Conservation (phyloP, 2,329 filamentous ascomycete species). For the Xylariaceae sp. region DNA sequence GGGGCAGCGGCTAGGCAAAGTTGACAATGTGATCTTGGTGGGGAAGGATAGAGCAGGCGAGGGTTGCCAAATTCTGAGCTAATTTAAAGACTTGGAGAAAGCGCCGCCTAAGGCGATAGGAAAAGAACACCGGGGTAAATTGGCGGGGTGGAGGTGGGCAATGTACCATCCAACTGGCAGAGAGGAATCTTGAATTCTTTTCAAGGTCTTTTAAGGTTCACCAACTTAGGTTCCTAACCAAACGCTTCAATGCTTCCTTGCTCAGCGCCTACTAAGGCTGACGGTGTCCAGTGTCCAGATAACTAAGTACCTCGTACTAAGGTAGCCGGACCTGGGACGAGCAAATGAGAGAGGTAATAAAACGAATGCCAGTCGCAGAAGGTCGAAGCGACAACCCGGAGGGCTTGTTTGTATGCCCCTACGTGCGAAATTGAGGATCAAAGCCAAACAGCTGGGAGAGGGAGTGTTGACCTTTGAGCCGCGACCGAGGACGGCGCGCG, state of each 20-base stretch:
- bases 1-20: conserved; percentile 33
- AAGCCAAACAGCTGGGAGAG: conserved; percentile 30
- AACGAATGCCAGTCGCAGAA: conserved; percentile 24
- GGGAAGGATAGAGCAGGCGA: conserved; percentile 12
- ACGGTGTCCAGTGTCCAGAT: conserved; percentile 19
- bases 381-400: conserved; percentile 28
- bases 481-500: background rate
- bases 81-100: conserved; percentile 25
- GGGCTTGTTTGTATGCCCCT: conserved; percentile 29
- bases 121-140: conserved; percentile 27
- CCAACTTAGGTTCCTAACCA: conserved; percentile 31
- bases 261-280: conserved; percentile 12
- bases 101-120: conserved; percentile 30
- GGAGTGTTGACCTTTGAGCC: conserved; percentile 22
- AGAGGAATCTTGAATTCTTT: conserved; percentile 23
- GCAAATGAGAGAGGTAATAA: conserved; percentile 22
- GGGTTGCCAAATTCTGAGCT: conserved; percentile 30
- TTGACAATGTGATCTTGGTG: conserved; percentile 25
- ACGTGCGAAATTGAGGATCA: conserved; percentile 31
- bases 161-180: conserved; percentile 32
- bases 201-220: conserved; percentile 35
- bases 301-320: conserved; percentile 16
- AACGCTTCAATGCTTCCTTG: conserved; percentile 25
- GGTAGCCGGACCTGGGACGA: conserved; percentile 13
- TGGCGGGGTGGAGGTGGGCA: conserved; percentile 19